Evolutionary conservation across 208 protist genomes (phyloP).

Genomic region (Crithidia expoeki): DNA sequence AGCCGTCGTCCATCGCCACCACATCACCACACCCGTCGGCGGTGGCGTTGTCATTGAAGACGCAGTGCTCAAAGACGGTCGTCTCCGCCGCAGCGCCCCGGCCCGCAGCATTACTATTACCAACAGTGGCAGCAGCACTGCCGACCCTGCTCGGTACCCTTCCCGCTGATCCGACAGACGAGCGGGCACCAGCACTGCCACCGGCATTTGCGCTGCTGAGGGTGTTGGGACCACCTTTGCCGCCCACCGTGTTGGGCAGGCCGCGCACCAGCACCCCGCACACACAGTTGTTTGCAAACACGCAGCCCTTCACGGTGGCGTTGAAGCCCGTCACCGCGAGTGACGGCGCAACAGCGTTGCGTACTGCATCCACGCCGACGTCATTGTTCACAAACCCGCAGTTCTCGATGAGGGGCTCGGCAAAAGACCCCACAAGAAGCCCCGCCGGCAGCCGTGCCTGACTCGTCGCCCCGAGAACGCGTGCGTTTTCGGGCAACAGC

Average conservation of each 20-base stretch:
- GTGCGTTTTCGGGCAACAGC: conserved; percentile 48
- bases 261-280: conserved; percentile 67
- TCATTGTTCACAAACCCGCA: conserved; percentile 78
- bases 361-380: conserved; percentile 70
- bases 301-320: conserved; percentile 34
- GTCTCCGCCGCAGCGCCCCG: conserved; percentile 7
- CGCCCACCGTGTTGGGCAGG: neutral
- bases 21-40: conserved; percentile 60
- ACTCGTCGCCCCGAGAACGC: conserved; percentile 40
- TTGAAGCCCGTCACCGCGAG: conserved; percentile 12
- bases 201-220: neutral
- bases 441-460: conserved; percentile 42
- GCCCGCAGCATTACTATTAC: neutral
- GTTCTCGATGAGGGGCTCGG: conserved; percentile 40
- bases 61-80: conserved; percentile 59
- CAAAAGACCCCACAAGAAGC: conserved; percentile 49
- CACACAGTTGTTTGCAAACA: conserved; percentile 38
- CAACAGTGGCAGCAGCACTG: neutral
- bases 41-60: conserved; percentile 59
- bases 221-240: neutral
- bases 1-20: conserved; percentile 51
- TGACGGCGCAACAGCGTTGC: conserved; percentile 27
- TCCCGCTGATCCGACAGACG: neutral
- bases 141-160: neutral
- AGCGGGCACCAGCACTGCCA: neutral